These are phyloP conservation scores for Withania somnifera DNA, from an alignment of 305 asterid species.

Conservation along the genomic window DNA sequence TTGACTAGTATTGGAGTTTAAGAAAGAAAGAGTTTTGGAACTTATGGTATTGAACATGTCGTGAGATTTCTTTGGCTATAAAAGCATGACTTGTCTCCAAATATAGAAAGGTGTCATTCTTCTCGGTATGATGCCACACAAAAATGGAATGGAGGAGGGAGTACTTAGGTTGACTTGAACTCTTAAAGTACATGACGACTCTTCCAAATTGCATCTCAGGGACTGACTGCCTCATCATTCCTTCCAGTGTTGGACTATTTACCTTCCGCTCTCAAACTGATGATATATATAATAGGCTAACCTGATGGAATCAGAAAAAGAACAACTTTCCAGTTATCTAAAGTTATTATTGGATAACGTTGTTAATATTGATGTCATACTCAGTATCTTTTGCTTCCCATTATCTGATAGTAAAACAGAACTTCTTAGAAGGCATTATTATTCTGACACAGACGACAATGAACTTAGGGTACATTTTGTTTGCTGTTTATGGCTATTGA, in stretches of 20 bases:
- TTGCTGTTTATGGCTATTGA: neutral
- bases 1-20: neutral
- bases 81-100: neutral
- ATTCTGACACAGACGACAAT: neutral
- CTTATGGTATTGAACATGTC: neutral
- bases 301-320: neutral
- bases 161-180: neutral
- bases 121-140: too few relatives aligned
- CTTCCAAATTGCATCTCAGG: neutral
- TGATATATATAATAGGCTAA: neutral
- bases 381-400: neutral
- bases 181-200: neutral
- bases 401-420: neutral
- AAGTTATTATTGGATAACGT: neutral
- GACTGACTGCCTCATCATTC: neutral
- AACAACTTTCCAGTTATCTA: neutral
- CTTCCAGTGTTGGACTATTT: neutral
- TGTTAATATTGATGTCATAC: neutral
- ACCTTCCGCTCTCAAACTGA: neutral
- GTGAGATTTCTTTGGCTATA: neutral
- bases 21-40: neutral
- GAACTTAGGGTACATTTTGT: neutral
- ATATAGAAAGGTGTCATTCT: neutral
- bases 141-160: neutral
- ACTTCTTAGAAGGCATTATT: neutral